These are phyloP conservation scores for Sclerotinia nivalis DNA, from an alignment of 2,329 filamentous ascomycete genomes.

Conservation along the genomic window DNA sequence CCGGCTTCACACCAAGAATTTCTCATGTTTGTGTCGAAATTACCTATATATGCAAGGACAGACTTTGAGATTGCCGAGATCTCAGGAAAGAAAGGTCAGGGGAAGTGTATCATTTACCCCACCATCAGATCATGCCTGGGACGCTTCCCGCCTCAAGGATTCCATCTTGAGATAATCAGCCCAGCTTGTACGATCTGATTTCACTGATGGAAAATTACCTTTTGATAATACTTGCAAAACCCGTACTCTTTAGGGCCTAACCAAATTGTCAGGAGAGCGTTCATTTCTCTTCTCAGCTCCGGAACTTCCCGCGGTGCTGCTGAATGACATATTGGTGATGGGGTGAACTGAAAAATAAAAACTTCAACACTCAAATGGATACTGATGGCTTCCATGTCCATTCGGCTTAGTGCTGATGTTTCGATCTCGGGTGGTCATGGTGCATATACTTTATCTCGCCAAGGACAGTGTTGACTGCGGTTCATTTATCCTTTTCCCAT, in stretches of 20 bases:
- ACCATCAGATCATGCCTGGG: background rate
- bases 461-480: background rate
- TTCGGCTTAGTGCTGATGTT: background rate
- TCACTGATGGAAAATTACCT: background rate
- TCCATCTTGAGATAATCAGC: background rate
- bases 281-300: background rate
- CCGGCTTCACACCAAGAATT: background rate
- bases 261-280: background rate
- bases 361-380: background rate
- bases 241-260: too few relatives aligned
- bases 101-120: background rate
- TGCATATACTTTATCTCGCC: background rate
- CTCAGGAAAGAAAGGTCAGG: background rate
- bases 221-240: background rate
- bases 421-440: background rate
- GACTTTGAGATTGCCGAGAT: background rate
- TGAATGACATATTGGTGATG: constrained; percentile 1
- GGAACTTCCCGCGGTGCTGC: background rate
- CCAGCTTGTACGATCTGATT: background rate
- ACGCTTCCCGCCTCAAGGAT: background rate
- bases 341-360: background rate
- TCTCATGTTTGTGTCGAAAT: background rate
- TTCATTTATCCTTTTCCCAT: too few relatives aligned
- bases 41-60: background rate
- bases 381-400: background rate